phyloP scores from a whole-genome alignment of 2,329 filamentous ascomycete species.

The Monosporascus sp. region DNA sequence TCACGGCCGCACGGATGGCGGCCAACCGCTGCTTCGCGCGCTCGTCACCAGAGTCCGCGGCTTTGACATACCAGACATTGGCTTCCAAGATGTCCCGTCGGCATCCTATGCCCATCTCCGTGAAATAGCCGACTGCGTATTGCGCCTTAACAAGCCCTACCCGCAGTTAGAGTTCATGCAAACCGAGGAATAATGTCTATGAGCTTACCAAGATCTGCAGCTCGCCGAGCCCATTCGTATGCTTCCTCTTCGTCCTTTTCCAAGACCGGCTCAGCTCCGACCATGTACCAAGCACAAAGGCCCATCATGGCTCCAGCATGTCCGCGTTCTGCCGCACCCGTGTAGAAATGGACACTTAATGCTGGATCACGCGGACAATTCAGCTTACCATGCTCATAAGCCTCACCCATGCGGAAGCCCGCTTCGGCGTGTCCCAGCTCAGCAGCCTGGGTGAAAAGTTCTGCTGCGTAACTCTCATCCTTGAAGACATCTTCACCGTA shows the following conservation, averaged over 20 bases:
- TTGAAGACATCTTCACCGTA: constrained; percentile 91
- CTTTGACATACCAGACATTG: constrained; percentile 97
- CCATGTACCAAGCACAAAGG: constrained; percentile 96
- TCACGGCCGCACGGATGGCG: constrained; percentile 79
- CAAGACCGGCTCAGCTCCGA: constrained; percentile 84
- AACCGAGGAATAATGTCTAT: background rate
- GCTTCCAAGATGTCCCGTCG: constrained; percentile 91
- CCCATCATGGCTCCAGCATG: constrained; percentile 95
- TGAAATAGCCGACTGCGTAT: constrained; percentile 95
- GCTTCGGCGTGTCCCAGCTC: constrained; percentile 87
- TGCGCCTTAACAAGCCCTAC: constrained; percentile 69
- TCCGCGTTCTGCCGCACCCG: constrained; percentile 77
- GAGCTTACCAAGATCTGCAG: constrained; percentile 73
- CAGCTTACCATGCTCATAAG: constrained; percentile 88
- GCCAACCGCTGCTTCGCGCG: constrained; percentile 81
- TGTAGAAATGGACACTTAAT: constrained; percentile 96
- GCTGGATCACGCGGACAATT: constrained; percentile 87
- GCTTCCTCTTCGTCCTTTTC: constrained; percentile 95
- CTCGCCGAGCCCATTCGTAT: constrained; percentile 88
- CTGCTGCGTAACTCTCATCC: constrained; percentile 84
- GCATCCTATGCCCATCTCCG: constrained; percentile 96
- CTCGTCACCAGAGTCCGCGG: constrained; percentile 86
- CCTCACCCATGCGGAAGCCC: constrained; percentile 85
- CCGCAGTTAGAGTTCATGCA: constrained; percentile 9
- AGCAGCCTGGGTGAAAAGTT: constrained; percentile 89